These are phyloP conservation scores for Colletotrichum sp. DNA, from an alignment of 2,329 filamentous ascomycete species.

Conservation along the genomic window DNA sequence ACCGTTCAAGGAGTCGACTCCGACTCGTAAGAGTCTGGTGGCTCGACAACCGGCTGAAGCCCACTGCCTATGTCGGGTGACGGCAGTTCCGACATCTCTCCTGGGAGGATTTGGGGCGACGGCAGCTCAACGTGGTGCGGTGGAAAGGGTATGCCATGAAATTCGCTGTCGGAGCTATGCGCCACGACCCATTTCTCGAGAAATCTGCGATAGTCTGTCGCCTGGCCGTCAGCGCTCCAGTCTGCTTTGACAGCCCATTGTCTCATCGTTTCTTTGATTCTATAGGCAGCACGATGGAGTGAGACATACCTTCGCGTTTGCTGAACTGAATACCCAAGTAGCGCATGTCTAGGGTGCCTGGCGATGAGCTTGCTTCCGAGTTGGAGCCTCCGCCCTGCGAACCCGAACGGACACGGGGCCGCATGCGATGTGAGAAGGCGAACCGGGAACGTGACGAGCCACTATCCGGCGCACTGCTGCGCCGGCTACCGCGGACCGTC, in stretches of 20 bases:
- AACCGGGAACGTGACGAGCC: constrained; percentile 41
- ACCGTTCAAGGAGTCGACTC: constrained; percentile 8
- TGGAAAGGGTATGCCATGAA: constrained; percentile 50
- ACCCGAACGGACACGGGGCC: constrained; percentile 40
- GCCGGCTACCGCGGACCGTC: constrained; percentile 42
- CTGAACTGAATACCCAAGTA: constrained; percentile 57
- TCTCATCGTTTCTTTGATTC: neutral
- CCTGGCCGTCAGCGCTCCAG: neutral
- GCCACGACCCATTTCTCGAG: constrained; percentile 51
- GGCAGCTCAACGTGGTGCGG: constrained; percentile 51
- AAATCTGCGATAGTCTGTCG: constrained; percentile 50
- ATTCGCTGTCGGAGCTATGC: constrained; percentile 51
- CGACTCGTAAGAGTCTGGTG: constrained; percentile 24
- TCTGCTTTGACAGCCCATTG: neutral
- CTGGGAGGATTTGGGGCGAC: constrained; percentile 48
- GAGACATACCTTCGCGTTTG: constrained; percentile 46
- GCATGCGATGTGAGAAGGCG: constrained; percentile 48
- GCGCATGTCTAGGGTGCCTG: constrained; percentile 44
- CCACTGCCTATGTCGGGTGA: constrained; percentile 18
- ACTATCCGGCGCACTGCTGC: constrained; percentile 45
- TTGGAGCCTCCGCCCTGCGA: constrained; percentile 24
- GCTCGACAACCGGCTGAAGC: constrained; percentile 35
- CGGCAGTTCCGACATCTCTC: constrained; percentile 24
- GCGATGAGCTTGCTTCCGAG: constrained; percentile 27
- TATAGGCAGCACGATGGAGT: neutral